phyloP scores from a whole-genome alignment of 768 basidiomycete genomes.

The Termitomyces heimii region DNA sequence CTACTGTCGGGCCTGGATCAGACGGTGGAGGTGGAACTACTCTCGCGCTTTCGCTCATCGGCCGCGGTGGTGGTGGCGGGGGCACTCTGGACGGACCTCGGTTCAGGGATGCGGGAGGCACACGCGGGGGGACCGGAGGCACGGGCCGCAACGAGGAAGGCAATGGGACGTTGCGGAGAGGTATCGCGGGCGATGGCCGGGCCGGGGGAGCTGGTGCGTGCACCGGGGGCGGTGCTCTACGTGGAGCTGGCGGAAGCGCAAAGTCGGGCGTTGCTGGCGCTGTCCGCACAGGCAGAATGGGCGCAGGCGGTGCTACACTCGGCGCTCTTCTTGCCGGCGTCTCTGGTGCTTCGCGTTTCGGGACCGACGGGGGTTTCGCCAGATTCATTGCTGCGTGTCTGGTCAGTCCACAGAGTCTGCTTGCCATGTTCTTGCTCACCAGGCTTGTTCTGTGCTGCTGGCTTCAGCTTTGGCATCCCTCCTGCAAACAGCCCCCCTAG shows the following conservation, averaged over 20 bases:
- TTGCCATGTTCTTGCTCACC: constrained; percentile 32
- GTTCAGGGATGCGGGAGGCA: neutral
- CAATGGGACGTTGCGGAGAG: constrained; percentile 23
- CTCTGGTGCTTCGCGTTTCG: constrained; percentile 34
- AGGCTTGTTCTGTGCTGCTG: constrained; percentile 56
- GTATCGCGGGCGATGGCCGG: constrained; percentile 6
- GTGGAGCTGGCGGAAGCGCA: constrained; percentile 21
- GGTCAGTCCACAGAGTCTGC: constrained; percentile 1
- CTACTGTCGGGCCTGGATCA: constrained; percentile 18
- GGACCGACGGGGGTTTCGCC: constrained; percentile 63
- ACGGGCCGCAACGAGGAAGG: constrained; percentile 21
- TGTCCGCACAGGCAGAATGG: constrained; percentile 32
- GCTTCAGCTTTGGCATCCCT: constrained; percentile 86
- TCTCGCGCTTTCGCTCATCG: constrained; percentile 26
- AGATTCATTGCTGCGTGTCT: constrained; percentile 43
- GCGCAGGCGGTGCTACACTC: constrained; percentile 19
- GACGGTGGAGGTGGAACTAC: constrained; percentile 34
- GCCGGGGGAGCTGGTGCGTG: constrained; percentile 14
- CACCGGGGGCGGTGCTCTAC: neutral
- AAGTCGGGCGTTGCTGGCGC: constrained; percentile 26
- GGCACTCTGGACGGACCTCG: constrained; percentile 22
- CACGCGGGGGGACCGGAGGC: constrained; percentile 26
- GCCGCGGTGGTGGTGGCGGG: constrained; percentile 37
- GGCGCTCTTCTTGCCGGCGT: neutral
- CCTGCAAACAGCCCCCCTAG: constrained; percentile 84